phyloP scores from a whole-genome alignment of 345 rosid species.

The Gossypium longicalyx region DNA sequence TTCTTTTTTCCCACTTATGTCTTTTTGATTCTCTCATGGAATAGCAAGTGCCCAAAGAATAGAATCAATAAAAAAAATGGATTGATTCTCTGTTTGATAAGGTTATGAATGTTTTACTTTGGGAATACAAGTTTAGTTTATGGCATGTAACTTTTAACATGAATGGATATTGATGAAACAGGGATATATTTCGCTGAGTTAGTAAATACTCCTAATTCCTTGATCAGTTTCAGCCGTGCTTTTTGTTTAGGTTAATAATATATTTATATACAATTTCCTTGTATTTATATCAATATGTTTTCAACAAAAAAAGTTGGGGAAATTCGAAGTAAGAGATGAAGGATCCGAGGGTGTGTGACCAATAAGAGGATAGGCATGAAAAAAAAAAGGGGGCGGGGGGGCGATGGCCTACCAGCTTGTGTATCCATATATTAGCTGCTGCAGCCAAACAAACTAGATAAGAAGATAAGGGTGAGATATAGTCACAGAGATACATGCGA shows the following conservation, averaged over 20 bases:
- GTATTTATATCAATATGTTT: too few relatives aligned
- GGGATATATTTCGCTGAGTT: not conserved
- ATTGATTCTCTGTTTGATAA: conserved; percentile 17
- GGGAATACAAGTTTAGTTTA: not conserved
- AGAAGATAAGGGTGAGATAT: conserved; percentile 27
- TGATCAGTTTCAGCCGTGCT: not conserved
- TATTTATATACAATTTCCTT: not conserved
- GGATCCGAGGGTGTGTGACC: too few relatives aligned
- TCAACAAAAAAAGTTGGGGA: not conserved
- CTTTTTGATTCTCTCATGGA: not conserved
- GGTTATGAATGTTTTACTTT: not conserved
- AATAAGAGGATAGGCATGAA: not conserved
- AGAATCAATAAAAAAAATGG: conserved; percentile 17
- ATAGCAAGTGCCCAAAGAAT: conserved; percentile 8
- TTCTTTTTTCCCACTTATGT: not conserved
- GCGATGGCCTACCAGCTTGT: conserved; percentile 20
- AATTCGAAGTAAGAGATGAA: not conserved
- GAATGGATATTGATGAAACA: not conserved
- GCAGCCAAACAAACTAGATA: conserved; percentile 21
- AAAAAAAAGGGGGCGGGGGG: not conserved
- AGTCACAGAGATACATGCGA: not conserved
- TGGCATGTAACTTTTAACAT: conserved; percentile 12
- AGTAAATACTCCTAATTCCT: not conserved
- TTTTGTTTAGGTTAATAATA: not conserved
- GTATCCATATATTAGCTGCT: not conserved